Conservation (phyloP, 116 monocot genomes). For the Iris pallida region DNA sequence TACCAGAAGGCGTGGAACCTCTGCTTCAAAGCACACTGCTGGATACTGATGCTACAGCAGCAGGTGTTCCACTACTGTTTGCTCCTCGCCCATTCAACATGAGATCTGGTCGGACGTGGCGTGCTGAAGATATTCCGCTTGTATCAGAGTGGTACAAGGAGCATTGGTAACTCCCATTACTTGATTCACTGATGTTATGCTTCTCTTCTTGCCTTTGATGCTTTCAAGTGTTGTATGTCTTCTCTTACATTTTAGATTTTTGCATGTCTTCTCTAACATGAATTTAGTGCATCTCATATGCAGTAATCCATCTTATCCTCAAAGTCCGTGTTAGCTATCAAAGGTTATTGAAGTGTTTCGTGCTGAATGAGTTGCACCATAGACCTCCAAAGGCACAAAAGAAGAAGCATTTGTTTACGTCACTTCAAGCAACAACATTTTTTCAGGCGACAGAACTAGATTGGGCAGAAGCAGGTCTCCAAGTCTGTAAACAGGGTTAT, state of each 20-base stretch:
- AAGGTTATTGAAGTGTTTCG: conserved; percentile 92
- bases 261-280: not conserved
- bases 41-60: conserved; percentile 93
- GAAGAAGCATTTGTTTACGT: conserved; percentile 89
- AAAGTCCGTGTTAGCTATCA: conserved; percentile 93
- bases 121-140: conserved; percentile 96
- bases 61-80: conserved; percentile 87
- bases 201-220: not conserved
- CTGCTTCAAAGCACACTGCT: conserved; percentile 59
- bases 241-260: not conserved
- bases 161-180: conserved; percentile 54
- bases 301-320: conserved; percentile 84
- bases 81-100: conserved; percentile 95
- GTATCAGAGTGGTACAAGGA: conserved; percentile 81
- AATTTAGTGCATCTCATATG: conserved; percentile 18
- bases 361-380: conserved; percentile 92
- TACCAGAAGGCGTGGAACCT: conserved; percentile 89
- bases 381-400: conserved; percentile 98
- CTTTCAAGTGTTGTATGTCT: too few species aligned
- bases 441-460: conserved; percentile 94
- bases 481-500: conserved; percentile 99
- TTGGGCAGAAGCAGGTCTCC: conserved; percentile 97
- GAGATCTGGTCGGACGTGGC: conserved; percentile 83
- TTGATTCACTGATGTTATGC: not conserved
- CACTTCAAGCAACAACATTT: conserved; percentile 93